Evolutionary conservation across 768 basidiomycete genomes (phyloP), one percentile per base, ranked within the genome.

Genomic region (Kwoniella europaea): DNA sequence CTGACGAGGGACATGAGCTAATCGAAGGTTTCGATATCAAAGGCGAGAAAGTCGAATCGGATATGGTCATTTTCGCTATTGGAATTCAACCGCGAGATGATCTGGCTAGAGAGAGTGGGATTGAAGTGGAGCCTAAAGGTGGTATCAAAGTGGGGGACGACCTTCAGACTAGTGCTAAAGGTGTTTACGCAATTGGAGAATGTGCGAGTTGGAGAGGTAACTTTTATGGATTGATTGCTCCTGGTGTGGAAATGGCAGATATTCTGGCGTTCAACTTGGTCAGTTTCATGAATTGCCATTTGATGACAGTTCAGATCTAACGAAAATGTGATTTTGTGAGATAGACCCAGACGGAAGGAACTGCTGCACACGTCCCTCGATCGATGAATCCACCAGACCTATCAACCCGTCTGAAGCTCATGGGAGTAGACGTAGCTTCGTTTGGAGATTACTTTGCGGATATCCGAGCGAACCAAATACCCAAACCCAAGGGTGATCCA

Each of bases 171-270:
- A 89, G 86, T 10, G 87, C 86, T 0, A 76, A 86, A 52, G 87
- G 88, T 63, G 87, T 91, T 6, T 91, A 88, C 72, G 91, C 91
- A 6, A 89, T 92, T 59, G 91, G 91, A 4, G 91, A 91, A 80
- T 92, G 91, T 77, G 90, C 90, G 1, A 86, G 85, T 59, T 92
- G 90, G 90, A 69, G 76, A 63, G 87, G 86, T 2, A 88, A 90
- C 59, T 29, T 10, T n/a, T 91, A 90, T 74, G 91, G 91, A 3
- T 84, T 92, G 10, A 90, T 91, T 75, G 90, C 87, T 2, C 91
- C 91, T n/a, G 90, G 91, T 52, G 86, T 76, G 20, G 74, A 73
- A 44, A 91, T 91, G 91, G 91, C 91, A 22, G 89, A 90, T 71
- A 88, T 91, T 67, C 85, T 92, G 1, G 85, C 90, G 1, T 91